phyloP scores from a whole-genome alignment of 352 stramenopile species.

The Phytophthora pisi region DNA sequence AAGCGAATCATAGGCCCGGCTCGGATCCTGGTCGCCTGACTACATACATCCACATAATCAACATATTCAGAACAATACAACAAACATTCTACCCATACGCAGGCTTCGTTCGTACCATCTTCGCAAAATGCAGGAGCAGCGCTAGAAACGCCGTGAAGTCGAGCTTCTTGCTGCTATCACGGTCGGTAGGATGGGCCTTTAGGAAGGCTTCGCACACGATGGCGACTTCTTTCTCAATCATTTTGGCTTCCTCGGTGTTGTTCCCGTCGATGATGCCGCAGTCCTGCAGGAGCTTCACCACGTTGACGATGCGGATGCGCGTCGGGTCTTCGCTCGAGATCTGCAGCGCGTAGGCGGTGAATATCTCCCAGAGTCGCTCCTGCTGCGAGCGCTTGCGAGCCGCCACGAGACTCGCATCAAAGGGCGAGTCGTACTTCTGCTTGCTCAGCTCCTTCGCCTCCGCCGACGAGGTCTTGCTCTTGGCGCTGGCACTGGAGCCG shows the following conservation, averaged over 20 bases:
- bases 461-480: conserved; percentile 12
- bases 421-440: conserved; percentile 63
- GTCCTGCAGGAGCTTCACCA: conserved; percentile 81
- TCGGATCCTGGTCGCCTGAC: conserved; percentile 61
- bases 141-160: conserved; percentile 74
- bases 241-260: conserved; percentile 58
- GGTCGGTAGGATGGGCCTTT: conserved; percentile 60
- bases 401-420: conserved; percentile 61
- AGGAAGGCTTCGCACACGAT: conserved; percentile 81
- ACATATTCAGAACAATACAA: neutral
- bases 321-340: conserved; percentile 82
- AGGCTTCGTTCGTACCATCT: conserved; percentile 47
- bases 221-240: conserved; percentile 73
- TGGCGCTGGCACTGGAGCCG: conserved; percentile 18
- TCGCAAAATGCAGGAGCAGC: conserved; percentile 69
- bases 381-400: conserved; percentile 65
- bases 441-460: conserved; percentile 41
- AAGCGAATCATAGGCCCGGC: conserved; percentile 63
- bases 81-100: too few species aligned
- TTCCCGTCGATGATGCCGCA: conserved; percentile 70
- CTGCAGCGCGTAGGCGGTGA: conserved; percentile 74
- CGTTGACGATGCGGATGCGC: conserved; percentile 64
- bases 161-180: conserved; percentile 69
- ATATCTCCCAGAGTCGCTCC: conserved; percentile 83
- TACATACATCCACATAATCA: conserved; percentile 20